Evolutionary conservation across 192 early-diverging fungal genomes (phyloP).

Genomic region (Coemansia biformis): DNA sequence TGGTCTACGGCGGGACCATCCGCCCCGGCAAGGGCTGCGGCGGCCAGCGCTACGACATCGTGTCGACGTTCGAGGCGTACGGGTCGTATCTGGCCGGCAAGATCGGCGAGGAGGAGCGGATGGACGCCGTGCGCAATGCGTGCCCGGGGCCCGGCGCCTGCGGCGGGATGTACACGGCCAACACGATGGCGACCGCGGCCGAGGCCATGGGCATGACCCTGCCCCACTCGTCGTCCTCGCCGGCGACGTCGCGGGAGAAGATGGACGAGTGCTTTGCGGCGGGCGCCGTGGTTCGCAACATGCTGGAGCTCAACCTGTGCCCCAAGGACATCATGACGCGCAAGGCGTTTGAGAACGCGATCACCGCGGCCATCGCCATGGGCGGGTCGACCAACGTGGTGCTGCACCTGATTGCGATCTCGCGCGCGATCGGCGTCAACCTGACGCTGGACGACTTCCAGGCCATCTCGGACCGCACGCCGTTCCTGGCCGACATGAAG

Average conservation of each 20-base stretch:
- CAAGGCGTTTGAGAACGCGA: conserved; percentile 93
- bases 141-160: conserved; percentile 94
- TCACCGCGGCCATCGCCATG: conserved; percentile 86
- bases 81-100: conserved; percentile 88
- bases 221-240: conserved; percentile 93
- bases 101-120: conserved; percentile 82
- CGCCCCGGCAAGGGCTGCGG: conserved; percentile 60
- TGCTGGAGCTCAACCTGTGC: conserved; percentile 88
- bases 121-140: conserved; percentile 63
- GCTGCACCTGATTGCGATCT: conserved; percentile 88
- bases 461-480: conserved; percentile 76
- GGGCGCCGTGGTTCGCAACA: conserved; percentile 79
- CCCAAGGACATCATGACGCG: conserved; percentile 96
- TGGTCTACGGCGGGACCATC: conserved; percentile 99
- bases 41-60: conserved; percentile 78
- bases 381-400: conserved; percentile 98
- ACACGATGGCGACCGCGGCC: conserved; percentile 95
- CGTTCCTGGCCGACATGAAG: conserved; percentile 97
- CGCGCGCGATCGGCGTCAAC: conserved; percentile 73
- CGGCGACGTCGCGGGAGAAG: conserved; percentile 85
- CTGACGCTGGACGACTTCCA: conserved; percentile 96
- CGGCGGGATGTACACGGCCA: conserved; percentile 99
- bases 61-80: conserved; percentile 95
- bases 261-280: conserved; percentile 79
- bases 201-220: conserved; percentile 98